Percentiles rank a stretch among this genome's conserved stretches.
Conservation (phyloP, 192 early-diverging fungal species). For the Umbelopsis vinacea region DNA sequence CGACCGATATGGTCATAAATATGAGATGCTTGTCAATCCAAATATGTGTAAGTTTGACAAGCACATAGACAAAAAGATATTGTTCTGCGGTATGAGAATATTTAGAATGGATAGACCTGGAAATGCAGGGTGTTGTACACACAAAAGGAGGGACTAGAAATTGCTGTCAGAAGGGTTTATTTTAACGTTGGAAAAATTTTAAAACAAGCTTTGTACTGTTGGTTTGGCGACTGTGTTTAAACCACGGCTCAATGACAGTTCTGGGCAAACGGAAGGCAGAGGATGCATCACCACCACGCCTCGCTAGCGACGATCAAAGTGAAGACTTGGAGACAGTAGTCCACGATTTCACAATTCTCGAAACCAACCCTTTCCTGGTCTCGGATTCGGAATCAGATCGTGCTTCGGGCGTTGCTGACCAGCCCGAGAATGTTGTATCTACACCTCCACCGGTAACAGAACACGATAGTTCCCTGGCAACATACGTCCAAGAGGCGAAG, state of each 20-base stretch:
- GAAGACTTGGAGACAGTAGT: background rate
- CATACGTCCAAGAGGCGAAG: background rate
- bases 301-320: background rate
- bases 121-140: too few species aligned
- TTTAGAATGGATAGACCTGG: too few species aligned
- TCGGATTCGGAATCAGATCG: background rate
- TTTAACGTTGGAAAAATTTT: too few species aligned
- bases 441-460: background rate
- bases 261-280: slow-evolving; percentile 15
- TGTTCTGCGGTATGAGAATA: too few species aligned
- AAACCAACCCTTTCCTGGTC: background rate
- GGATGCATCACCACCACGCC: background rate
- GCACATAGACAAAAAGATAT: too few species aligned
- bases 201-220: too few species aligned
- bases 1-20: too few species aligned
- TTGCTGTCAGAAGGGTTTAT: too few species aligned
- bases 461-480: background rate
- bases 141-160: too few species aligned
- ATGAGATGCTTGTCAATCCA: too few species aligned
- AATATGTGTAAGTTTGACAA: too few species aligned
- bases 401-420: background rate
- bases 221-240: too few species aligned
- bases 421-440: background rate
- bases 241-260: background rate
- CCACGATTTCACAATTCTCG: background rate